Evolutionary conservation across 352 stramenopile genomes (phyloP), one percentile per base, ranked within the genome.

Genomic region (Phytophthora kernoviae): DNA sequence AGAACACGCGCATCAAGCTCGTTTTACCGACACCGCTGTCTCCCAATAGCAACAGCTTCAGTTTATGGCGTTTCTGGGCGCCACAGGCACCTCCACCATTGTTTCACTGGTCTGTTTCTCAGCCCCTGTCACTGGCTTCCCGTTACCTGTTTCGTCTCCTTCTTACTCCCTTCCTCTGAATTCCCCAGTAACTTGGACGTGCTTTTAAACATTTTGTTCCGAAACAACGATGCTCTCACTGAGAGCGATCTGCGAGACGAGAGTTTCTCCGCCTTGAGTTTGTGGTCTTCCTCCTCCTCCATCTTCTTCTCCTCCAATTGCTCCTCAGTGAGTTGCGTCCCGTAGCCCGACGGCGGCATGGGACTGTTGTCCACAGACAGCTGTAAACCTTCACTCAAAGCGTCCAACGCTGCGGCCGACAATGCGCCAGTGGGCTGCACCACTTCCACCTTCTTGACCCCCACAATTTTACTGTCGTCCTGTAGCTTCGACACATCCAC

Each of bases 1-100:
- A 96, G 52, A 96, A 98, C 9, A 96, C 89, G n/a, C 88, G 81
- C 83, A 98, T 96, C 36, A 98, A 62, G 75, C 87, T 97, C 4
- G 88, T 98, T 56, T 98, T 98, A 58, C 93, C 93, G 8, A 98
- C 93, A 2, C 87, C 85, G 53, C 84, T 96, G 62, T 98, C 92
- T 40, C 93, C 93, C 0, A 98, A 73, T 54, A 98, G 61, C 26
- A 98, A 61, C 11, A 98, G 63, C 69, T 98, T 98, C 12, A 98
- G 67, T 55, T 95, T 95, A 54, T 95, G 83, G 2, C 71, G 73
- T 61, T 95, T 93, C 57, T 90, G 27, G 75, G 65, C 6, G 68
- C 67, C 1, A 79, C 65, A 0, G 77, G 66, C 12, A 58, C 17
- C 12, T 73, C 57, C 0, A 44, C 11, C 14, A 46, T 43, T 8